A percentile compares a stretch with the other conserved stretches of the same genome.
Conservation (phyloP, 2,329 filamentous ascomycete genomes). For the Simplicillium aogashimaense region DNA sequence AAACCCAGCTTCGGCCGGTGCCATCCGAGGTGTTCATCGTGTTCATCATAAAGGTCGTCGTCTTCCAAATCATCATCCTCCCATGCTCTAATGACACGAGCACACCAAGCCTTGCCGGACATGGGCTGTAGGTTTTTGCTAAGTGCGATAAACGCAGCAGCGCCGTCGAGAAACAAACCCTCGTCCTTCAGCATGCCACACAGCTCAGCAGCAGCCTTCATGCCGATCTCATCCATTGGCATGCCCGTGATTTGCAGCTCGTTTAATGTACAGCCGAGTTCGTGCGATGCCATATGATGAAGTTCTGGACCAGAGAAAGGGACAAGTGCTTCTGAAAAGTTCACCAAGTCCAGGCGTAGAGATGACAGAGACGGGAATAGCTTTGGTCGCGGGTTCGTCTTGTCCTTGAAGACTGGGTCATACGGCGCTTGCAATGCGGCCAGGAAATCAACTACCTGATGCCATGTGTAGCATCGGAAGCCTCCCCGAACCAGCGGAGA, state of each 20-base stretch:
- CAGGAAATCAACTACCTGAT: slow-evolving; percentile 42
- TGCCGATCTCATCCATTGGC: slow-evolving; percentile 36
- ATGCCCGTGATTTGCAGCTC: slow-evolving; percentile 43
- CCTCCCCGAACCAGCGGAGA: slow-evolving; percentile 36
- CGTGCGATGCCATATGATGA: slow-evolving; percentile 42
- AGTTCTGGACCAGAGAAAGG: slow-evolving; percentile 35
- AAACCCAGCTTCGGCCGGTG: slow-evolving; percentile 18
- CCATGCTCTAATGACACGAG: slow-evolving; percentile 36
- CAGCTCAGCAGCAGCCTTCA: slow-evolving; percentile 35
- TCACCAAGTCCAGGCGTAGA: slow-evolving; percentile 44
- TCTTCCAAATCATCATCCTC: slow-evolving; percentile 18
- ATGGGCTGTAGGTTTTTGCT: slow-evolving; percentile 28
- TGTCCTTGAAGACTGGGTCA: slow-evolving; percentile 27
- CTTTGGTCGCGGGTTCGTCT: slow-evolving; percentile 24
- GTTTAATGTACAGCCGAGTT: slow-evolving; percentile 41
- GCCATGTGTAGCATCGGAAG: slow-evolving; percentile 45
- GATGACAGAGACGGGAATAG: slow-evolving; percentile 36
- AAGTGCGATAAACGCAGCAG: slow-evolving; percentile 30
- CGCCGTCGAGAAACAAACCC: slow-evolving; percentile 38
- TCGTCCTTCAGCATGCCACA: slow-evolving; percentile 43
- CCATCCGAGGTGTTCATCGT: slow-evolving; percentile 14
- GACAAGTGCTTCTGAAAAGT: slow-evolving; percentile 37
- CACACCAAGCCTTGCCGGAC: slow-evolving; percentile 26
- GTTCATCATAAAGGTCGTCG: slow-evolving; percentile 12
- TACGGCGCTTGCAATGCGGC: slow-evolving; percentile 39